phyloP scores from a whole-genome alignment of 805 yeast genomes.

The Kuraishia floccosa region DNA sequence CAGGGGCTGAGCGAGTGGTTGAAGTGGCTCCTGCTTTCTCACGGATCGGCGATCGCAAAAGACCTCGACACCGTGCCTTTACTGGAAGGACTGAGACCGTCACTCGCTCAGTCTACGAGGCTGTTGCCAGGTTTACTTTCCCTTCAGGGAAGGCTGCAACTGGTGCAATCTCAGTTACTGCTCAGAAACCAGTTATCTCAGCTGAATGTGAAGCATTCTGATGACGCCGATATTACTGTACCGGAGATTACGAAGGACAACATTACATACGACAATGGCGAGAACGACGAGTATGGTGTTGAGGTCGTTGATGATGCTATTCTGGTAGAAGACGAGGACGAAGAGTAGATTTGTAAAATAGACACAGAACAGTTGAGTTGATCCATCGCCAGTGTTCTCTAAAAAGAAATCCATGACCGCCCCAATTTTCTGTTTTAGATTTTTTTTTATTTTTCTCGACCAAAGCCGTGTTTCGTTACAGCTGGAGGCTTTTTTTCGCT shows the following conservation, averaged over 20 bases:
- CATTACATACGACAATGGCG: too few species aligned
- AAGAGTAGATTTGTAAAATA: too few species aligned
- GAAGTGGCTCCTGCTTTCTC: slow-evolving; percentile 64
- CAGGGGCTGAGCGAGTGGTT: slow-evolving; percentile 52
- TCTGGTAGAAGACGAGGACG: too few species aligned
- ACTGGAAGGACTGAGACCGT: slow-evolving; percentile 43
- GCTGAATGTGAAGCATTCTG: too few species aligned
- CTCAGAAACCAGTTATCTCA: slow-evolving; percentile 46
- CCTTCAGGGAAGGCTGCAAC: slow-evolving; percentile 76
- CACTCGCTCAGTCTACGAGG: slow-evolving; percentile 43
- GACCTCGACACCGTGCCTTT: slow-evolving; percentile 40
- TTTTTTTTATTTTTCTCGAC: too few species aligned
- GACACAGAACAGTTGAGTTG: too few species aligned
- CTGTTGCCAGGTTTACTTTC: slow-evolving; percentile 60
- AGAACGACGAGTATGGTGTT: slow-evolving; percentile 21
- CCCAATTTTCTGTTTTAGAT: too few species aligned
- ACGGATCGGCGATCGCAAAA: slow-evolving; percentile 52
- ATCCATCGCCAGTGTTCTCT: too few species aligned
- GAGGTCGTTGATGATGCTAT: background rate
- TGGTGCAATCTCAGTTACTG: slow-evolving; percentile 65
- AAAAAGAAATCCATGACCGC: too few species aligned
- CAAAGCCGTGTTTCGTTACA: too few species aligned
- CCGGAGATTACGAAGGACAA: slow-evolving; percentile 20
- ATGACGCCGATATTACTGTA: slow-evolving; percentile 24
- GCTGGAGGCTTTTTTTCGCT: too few species aligned